A percentile compares a stretch with the other conserved stretches of the same genome.
These are phyloP conservation scores for Pichia sp. DNA, from an alignment of 1,139 yeast species.

Conservation along the genomic window DNA sequence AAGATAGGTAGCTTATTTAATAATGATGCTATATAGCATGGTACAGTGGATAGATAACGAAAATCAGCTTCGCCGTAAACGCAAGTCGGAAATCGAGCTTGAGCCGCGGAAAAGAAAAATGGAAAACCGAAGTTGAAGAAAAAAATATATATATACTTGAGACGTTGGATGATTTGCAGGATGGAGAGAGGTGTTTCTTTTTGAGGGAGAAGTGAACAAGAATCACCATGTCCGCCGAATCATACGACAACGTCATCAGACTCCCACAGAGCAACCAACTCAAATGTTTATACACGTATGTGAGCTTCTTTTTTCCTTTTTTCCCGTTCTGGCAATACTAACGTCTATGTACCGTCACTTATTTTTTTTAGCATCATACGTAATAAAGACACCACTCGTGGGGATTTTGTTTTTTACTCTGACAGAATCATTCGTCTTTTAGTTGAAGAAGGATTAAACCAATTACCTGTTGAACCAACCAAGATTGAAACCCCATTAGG, in stretches of 20 bases:
- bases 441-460: constrained; percentile 92
- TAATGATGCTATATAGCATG: too few relatives aligned
- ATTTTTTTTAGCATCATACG: constrained; percentile 55
- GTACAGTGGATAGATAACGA: too few relatives aligned
- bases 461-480: constrained; percentile 71
- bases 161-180: too few relatives aligned
- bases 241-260: constrained; percentile 49
- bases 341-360: not conserved
- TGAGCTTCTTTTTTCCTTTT: constrained; percentile 1
- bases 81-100: too few relatives aligned
- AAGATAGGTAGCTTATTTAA: too few relatives aligned
- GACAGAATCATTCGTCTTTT: constrained; percentile 87
- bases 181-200: too few relatives aligned
- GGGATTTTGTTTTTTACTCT: constrained; percentile 90
- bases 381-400: constrained; percentile 67
- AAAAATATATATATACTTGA: too few relatives aligned
- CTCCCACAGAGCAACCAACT: constrained; percentile 88
- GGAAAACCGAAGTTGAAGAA: too few relatives aligned
- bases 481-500: constrained; percentile 73
- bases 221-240: constrained; percentile 16
- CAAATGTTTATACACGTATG: constrained; percentile 68
- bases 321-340: not conserved
- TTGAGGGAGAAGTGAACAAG: too few relatives aligned
- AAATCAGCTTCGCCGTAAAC: too few relatives aligned
- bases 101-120: too few relatives aligned